Conservation (phyloP, 129 eudicot genomes). For the Helianthus annuus region HanXRQr2.0-SUNRISE NC_035441.2:130911663-130912162, state of each 20-base stretch:
- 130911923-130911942: conserved; percentile 75
- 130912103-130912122: conserved; percentile 35
- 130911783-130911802: conserved; percentile 73
- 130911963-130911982: conserved; percentile 52
- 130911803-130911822: conserved; percentile 65
- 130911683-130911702: conserved; percentile 53
- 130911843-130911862: conserved; percentile 73
- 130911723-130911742: conserved; percentile 59
- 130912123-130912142: not conserved
- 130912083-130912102: conserved; percentile 31
- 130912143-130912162: too few species aligned
- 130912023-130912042: conserved; percentile 49
- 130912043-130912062: conserved; percentile 42
- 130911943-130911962: conserved; percentile 56
- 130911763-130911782: conserved; percentile 52
- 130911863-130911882: conserved; percentile 55
- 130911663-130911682: conserved; percentile 55
- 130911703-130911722: conserved; percentile 47
- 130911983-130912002: conserved; percentile 78
- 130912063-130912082: conserved; percentile 37
- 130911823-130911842: conserved; percentile 55
- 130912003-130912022: conserved; percentile 65
- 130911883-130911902: conserved; percentile 68
- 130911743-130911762: conserved; percentile 53
- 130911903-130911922: conserved; percentile 58